Evolutionary conservation across 768 basidiomycete genomes (phyloP), one percentile per base, ranked within the genome.

Genomic region (Tylopilus cervinicoccineus): DNA sequence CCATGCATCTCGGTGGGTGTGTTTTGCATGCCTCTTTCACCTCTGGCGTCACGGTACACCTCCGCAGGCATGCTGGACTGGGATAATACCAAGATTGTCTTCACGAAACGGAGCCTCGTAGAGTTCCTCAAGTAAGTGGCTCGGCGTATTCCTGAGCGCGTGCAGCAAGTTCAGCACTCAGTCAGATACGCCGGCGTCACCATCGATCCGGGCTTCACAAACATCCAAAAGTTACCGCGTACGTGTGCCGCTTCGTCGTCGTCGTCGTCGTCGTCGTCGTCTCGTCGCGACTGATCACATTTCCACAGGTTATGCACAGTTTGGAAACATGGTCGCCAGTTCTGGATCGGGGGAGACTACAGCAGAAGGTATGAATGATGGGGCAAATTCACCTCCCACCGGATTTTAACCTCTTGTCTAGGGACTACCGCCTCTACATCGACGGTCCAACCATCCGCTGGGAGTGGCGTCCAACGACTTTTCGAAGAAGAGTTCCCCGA

Each of bases 151-250:
- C 16, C 14, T 23, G 33, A 36, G 45, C 26, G 38, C 47, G 48
- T 43, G 47, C 50, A 19, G 53, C 51, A 54, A 59, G 62, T 54
- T 67, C 51, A 66, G 55, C 53, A 56, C 46, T 43, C 49, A 53
- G 52, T 38, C 61, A 88, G 86, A 65, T 85, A 86, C 60, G 77
- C 80, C 29, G 87, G 84, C 16, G 80, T 76, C 28, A 88, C 87
- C 12, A 82, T 89, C 29, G 88, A 90, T 60, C 77, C 87, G 37
- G 85, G 86, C 67, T 84, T 85, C 57, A 65, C 67, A 33, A 89
- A 85, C 58, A 85, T 90, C 42, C 72, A 75, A 58, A 89, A 88
- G 62, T 75, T 90, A 33, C 88, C 88, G 23, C 77, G 88, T 88
- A 72, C 27, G 75, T 28, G 33, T 16, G 16, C 22, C 34, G 10